phyloP scores from a whole-genome alignment of 2,329 filamentous ascomycete genomes.

The Pyricularia sp. region DNA sequence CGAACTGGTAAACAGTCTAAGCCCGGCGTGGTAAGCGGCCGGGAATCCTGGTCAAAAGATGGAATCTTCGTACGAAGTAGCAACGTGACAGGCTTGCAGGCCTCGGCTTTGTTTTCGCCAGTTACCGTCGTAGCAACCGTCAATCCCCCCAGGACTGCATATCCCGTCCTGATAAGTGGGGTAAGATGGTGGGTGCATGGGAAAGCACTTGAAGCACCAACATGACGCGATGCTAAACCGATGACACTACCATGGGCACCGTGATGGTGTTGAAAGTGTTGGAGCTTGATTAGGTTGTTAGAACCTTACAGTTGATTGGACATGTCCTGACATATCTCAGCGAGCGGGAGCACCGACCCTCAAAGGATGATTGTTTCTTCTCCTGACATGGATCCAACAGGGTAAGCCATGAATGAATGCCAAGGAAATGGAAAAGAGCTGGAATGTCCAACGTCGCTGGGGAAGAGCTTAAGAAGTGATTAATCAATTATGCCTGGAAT shows the following conservation, averaged over 20 bases:
- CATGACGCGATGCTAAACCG: background rate
- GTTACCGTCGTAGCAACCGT: background rate
- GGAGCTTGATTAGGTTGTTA: background rate
- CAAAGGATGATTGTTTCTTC: background rate
- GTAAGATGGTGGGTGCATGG: background rate
- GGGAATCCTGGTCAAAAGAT: background rate
- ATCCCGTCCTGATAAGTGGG: background rate
- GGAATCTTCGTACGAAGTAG: background rate
- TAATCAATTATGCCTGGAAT: background rate
- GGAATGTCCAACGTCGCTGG: background rate
- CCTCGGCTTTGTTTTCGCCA: background rate
- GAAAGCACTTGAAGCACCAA: background rate
- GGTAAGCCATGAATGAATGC: background rate
- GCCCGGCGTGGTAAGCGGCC: background rate
- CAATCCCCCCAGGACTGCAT: background rate
- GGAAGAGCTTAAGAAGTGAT: background rate
- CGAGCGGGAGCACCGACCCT: background rate
- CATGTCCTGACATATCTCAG: background rate
- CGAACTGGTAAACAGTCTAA: background rate
- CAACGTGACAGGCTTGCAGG: background rate
- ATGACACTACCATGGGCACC: background rate
- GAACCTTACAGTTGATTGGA: background rate
- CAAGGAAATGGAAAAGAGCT: background rate
- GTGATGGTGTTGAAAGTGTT: background rate
- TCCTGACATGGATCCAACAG: background rate